Conservation (phyloP, 306 rosid species). For the Inga leiocalycina region DNA sequence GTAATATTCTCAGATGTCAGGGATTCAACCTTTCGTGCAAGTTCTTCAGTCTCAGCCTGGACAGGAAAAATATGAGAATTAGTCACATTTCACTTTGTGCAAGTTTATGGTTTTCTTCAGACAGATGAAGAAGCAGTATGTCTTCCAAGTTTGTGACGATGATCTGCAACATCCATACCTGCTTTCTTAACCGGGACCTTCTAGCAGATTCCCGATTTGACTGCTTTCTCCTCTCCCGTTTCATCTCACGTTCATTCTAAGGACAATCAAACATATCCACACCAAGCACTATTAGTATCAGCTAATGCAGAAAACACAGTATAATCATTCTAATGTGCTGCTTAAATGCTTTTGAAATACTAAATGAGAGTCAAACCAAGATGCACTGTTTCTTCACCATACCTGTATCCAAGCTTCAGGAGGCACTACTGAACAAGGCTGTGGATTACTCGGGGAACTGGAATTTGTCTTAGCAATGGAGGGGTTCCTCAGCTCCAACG, state of each 20-base stretch:
- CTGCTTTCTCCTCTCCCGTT: slow-evolving; percentile 93
- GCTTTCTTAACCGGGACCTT: slow-evolving; percentile 94
- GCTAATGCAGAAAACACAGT: slow-evolving; percentile 22
- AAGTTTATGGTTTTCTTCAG: neutral
- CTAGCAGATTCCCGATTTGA: slow-evolving; percentile 97
- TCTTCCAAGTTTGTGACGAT: neutral
- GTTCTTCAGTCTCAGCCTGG: slow-evolving; percentile 91
- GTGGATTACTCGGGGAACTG: slow-evolving; percentile 40
- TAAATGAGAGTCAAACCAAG: neutral
- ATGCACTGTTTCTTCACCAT: slow-evolving; percentile 15
- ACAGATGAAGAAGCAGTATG: neutral
- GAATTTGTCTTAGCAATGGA: slow-evolving; percentile 33
- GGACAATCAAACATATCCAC: slow-evolving; percentile 29
- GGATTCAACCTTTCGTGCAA: slow-evolving; percentile 74
- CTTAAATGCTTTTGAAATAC: neutral
- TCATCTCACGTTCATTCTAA: slow-evolving; percentile 86
- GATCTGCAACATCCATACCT: slow-evolving; percentile 53
- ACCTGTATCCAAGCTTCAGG: slow-evolving; percentile 79
- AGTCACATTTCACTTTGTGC: slow-evolving; percentile 8
- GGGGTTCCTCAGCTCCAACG: slow-evolving; percentile 69
- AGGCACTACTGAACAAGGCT: slow-evolving; percentile 61
- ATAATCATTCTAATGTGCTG: neutral
- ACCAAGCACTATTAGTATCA: slow-evolving; percentile 5
- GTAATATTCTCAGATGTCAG: slow-evolving; percentile 62
- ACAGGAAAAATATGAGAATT: slow-evolving; percentile 14